Evolutionary conservation across 2,329 filamentous ascomycete species (phyloP).

Genomic region (Colletotrichum graminicola): DNA sequence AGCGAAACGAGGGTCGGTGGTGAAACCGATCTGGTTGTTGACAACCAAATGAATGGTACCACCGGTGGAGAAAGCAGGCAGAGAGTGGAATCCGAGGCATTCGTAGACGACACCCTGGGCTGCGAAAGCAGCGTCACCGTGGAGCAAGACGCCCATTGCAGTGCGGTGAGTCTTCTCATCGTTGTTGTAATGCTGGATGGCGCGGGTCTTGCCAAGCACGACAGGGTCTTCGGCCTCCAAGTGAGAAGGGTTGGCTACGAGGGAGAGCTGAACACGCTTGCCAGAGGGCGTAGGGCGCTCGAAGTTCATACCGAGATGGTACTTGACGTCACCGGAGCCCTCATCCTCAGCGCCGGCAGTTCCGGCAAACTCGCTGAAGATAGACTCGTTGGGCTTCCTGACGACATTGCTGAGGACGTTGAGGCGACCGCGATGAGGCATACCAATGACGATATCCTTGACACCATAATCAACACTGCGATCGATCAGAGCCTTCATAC

Average conservation of each 20-base stretch:
- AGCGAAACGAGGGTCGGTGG: slow-evolving; percentile 95
- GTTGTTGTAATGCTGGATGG: slow-evolving; percentile 99
- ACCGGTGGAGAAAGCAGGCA: slow-evolving; percentile 96
- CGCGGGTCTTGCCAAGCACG: slow-evolving; percentile 95
- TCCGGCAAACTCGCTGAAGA: slow-evolving; percentile 98
- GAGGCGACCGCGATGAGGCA: slow-evolving; percentile 98
- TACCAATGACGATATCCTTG: slow-evolving; percentile 99
- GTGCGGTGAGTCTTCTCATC: slow-evolving; percentile 90
- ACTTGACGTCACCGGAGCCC: slow-evolving; percentile 98
- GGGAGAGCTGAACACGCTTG: slow-evolving; percentile 98
- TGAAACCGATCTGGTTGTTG: slow-evolving; percentile 99
- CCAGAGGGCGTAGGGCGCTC: slow-evolving; percentile 97
- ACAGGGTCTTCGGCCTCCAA: slow-evolving; percentile 98
- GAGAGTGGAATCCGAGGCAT: slow-evolving; percentile 95
- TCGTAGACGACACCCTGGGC: slow-evolving; percentile 98
- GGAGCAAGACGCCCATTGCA: slow-evolving; percentile 95
- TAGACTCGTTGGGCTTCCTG: slow-evolving; percentile 98
- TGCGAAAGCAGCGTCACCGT: slow-evolving; percentile 97
- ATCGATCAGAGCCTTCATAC: slow-evolving; percentile 99
- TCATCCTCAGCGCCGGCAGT: slow-evolving; percentile 90
- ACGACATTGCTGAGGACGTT: slow-evolving; percentile 99
- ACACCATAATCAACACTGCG: slow-evolving; percentile 98
- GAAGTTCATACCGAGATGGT: slow-evolving; percentile 99
- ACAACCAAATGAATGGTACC: slow-evolving; percentile 97
- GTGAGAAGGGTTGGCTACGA: slow-evolving; percentile 98